phyloP scores from a whole-genome alignment of 2,329 filamentous ascomycete species.

The Magnaporthiopsis incrustans region DNA sequence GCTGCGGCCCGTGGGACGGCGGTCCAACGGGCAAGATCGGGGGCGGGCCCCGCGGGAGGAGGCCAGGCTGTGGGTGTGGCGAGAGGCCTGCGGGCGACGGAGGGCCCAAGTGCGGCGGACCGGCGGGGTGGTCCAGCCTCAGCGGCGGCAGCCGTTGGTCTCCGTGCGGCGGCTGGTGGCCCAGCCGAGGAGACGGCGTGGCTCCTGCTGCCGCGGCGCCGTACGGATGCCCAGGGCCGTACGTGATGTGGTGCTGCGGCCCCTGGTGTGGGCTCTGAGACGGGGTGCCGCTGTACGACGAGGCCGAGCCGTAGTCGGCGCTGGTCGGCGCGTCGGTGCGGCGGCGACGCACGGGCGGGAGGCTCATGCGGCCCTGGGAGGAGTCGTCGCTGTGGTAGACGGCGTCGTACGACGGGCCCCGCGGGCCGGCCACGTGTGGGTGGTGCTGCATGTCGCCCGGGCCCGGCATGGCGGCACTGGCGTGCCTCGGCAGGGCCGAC shows the following conservation, averaged over 20 bases:
- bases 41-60: conserved; percentile 6
- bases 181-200: conserved; percentile 26
- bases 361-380: conserved; percentile 10
- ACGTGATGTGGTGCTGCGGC: conserved; percentile 31
- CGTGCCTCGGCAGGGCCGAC: conserved; percentile 4
- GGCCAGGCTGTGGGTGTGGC: neutral
- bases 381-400: conserved; percentile 14
- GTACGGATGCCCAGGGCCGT: conserved; percentile 25
- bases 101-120: neutral
- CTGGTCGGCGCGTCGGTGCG: conserved; percentile 27
- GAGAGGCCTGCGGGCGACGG: neutral
- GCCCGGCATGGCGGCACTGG: conserved; percentile 12
- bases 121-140: conserved; percentile 32
- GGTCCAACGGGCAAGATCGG: neutral
- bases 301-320: conserved; percentile 21
- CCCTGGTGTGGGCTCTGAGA: conserved; percentile 31
- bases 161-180: conserved; percentile 22
- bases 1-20: neutral
- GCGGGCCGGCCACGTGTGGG: conserved; percentile 15
- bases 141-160: conserved; percentile 40
- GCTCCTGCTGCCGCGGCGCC: conserved; percentile 29
- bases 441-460: conserved; percentile 17
- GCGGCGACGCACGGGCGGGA: conserved; percentile 12
- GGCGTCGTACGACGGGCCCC: conserved; percentile 17
- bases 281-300: conserved; percentile 15